Base-by-base conservation (phyloP, 2,329 filamentous ascomycete genomes). In the Trichoderma atrobrunneum region DNA sequence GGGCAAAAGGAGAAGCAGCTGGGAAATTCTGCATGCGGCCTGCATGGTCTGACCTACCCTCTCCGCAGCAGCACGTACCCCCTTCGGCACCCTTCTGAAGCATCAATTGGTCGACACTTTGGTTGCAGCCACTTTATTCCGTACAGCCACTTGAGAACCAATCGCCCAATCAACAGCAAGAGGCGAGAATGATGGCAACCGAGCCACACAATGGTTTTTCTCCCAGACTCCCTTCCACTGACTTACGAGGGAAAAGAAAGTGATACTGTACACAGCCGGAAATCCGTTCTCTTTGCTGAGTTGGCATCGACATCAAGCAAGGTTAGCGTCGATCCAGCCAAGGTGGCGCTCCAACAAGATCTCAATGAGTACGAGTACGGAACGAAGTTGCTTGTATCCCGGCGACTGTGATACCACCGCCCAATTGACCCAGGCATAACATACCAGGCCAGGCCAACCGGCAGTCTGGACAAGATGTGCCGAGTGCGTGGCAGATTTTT, bases 41-140 rank as follows among this genome's bases (percentile, higher is more conserved):
- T 60, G 56, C 34, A 60, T 69, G 65, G 65, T 48, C 65, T 69
- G 54, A 69, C 65, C 65, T 69, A 43, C 54, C 65, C 34, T 18
- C 36, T 26, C 51, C 28, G 56, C 56, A 34, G 56, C 56, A 34
- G 34, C 56, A 59, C 54, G 65, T 39, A 68, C 65, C 65, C 65
- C 65, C 65, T 69, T 69, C 56, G 56, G 54, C 54, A 21, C 24
- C 26, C 65, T 51, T 60, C 65, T 60, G 65, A 24, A 16, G 56
- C 65, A 60, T 30, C 65, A 60, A 69, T 69, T 69, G 65, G 65
- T 32, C 14, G 36, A 34, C n/a, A 26, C 26, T 21, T 60, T 69
- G 30, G 48, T 60, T 60, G 56, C 65, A 69, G 65, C 65, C 65
- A 69, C 65, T 69, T 18, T 69, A 60, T 32, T 48, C 56, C 36